Percentiles rank a stretch among this genome's conserved stretches.
These are phyloP conservation scores for Fraxinus xanthoxyloides DNA, from an alignment of 305 asterid genomes.

Conservation along the genomic window DNA sequence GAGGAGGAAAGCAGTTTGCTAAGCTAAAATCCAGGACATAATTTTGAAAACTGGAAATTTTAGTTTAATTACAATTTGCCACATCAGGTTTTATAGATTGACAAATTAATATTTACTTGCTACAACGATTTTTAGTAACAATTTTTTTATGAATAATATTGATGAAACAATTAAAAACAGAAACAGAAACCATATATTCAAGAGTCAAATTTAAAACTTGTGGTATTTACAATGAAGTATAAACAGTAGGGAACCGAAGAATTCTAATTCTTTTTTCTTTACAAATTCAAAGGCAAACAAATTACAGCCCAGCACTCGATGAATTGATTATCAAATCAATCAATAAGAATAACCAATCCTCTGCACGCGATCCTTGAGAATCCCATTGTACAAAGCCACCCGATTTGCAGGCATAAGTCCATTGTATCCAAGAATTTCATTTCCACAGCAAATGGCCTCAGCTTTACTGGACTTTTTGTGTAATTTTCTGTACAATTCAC, in stretches of 20 bases:
- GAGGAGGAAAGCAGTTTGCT: background rate
- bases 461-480: background rate
- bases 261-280: background rate
- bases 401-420: constrained; percentile 66
- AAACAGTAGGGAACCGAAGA: background rate
- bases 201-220: background rate
- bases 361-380: constrained; percentile 66
- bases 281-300: background rate
- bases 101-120: background rate
- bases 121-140: background rate
- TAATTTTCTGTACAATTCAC: constrained; percentile 52
- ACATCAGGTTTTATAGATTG: background rate
- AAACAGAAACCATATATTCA: background rate
- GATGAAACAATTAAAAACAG: background rate
- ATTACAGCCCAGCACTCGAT: background rate
- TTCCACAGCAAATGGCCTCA: background rate
- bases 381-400: constrained; percentile 68
- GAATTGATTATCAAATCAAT: background rate
- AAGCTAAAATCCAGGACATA: background rate
- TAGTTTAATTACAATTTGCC: background rate
- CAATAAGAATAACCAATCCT: background rate
- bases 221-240: background rate
- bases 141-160: background rate
- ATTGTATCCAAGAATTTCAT: background rate
- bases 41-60: background rate